These are phyloP conservation scores for Candida chilensis DNA, from an alignment of 805 yeast genomes.

Conservation along the genomic window DNA sequence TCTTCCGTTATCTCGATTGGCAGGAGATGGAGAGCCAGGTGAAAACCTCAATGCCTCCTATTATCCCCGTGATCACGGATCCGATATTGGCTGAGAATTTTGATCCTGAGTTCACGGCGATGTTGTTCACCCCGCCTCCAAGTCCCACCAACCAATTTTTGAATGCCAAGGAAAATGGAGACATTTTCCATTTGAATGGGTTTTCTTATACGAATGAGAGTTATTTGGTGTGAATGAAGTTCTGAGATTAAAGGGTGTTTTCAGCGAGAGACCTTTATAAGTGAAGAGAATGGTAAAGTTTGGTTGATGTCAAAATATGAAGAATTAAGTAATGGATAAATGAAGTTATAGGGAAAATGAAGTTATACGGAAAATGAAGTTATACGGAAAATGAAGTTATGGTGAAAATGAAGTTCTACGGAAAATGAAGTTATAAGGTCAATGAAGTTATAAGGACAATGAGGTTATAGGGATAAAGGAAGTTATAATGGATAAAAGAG, in stretches of 20 bases:
- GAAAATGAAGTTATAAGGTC: too few species aligned
- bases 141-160: constrained; percentile 2
- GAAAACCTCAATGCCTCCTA: constrained; percentile 20
- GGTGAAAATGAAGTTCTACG: too few species aligned
- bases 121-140: constrained; percentile 16
- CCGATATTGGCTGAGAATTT: constrained; percentile 35
- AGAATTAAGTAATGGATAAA: too few species aligned
- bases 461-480: too few species aligned
- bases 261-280: not conserved
- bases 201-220: constrained; percentile 31
- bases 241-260: not conserved
- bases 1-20: constrained; percentile 30
- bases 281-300: not conserved
- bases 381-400: too few species aligned
- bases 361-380: too few species aligned
- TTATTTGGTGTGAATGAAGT: constrained; percentile 11
- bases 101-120: constrained; percentile 29
- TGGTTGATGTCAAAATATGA: not conserved
- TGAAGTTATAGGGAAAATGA: too few species aligned
- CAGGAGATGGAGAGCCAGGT: constrained; percentile 15
- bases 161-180: constrained; percentile 7
- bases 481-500: too few species aligned
- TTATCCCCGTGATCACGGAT: constrained; percentile 31
- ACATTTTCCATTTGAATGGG: constrained; percentile 28
- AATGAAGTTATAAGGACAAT: too few species aligned